Percentiles rank a stretch among this genome's conserved stretches.
Conservation (phyloP, 805 yeast species). For the Hanseniaspora hatyaiensis region DNA sequence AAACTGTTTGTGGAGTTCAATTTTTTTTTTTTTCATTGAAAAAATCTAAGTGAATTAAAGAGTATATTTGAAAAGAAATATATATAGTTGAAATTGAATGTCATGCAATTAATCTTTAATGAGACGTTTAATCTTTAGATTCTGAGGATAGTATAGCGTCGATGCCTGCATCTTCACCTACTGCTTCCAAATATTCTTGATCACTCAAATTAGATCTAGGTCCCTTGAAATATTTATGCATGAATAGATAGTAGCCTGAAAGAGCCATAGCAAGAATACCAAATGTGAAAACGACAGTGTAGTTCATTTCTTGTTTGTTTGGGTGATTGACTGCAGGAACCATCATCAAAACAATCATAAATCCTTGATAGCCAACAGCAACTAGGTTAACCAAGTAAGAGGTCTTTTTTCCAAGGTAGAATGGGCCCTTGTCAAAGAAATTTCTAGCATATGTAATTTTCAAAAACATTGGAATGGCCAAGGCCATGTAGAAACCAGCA, state of each 20-base stretch:
- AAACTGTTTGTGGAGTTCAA: too few species aligned
- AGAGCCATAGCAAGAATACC: constrained; percentile 48
- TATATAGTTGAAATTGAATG: too few species aligned
- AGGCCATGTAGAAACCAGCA: constrained; percentile 35
- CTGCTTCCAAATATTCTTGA: constrained; percentile 25
- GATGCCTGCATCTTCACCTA: constrained; percentile 21
- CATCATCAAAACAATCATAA: constrained; percentile 46
- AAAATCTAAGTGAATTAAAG: too few species aligned
- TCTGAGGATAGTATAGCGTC: constrained; percentile 21
- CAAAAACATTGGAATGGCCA: constrained; percentile 33
- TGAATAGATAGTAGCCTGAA: constrained; percentile 41
- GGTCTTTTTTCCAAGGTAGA: constrained; percentile 43
- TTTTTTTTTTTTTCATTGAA: too few species aligned
- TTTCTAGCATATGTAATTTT: constrained; percentile 37
- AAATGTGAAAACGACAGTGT: constrained; percentile 54
- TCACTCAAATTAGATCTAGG: constrained; percentile 35
- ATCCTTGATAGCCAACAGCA: constrained; percentile 41
- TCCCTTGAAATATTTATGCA: constrained; percentile 46
- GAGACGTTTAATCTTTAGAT: too few species aligned
- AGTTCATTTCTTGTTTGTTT: constrained; percentile 48
- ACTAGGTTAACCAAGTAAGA: constrained; percentile 38
- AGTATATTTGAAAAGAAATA: too few species aligned
- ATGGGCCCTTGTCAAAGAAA: constrained; percentile 54
- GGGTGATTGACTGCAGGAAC: constrained; percentile 40
- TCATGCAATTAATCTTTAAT: too few species aligned